These are phyloP conservation scores for Cyclotella distinguenda DNA, from an alignment of 108 stramenopile species.

Conservation along the genomic window DNA sequence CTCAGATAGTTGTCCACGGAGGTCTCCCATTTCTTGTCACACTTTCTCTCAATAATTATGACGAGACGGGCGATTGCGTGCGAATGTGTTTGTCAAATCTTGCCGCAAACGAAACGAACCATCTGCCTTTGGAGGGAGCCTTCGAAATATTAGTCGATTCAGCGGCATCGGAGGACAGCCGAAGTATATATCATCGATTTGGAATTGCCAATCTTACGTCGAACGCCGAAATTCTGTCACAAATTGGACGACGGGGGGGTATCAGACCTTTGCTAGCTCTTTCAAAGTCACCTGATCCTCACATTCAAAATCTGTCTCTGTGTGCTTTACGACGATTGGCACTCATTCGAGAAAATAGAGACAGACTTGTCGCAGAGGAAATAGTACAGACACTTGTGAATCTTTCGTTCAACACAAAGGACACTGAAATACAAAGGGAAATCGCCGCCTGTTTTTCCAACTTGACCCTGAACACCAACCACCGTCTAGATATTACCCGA, in stretches of 20 bases:
- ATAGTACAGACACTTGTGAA: slow-evolving; percentile 47
- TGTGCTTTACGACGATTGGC: slow-evolving; percentile 70
- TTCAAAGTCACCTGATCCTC: slow-evolving; percentile 48
- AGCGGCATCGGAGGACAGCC: slow-evolving; percentile 25
- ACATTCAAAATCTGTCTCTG: slow-evolving; percentile 64
- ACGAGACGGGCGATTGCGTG: slow-evolving; percentile 31
- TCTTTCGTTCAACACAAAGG: slow-evolving; percentile 36
- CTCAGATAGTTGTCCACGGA: slow-evolving; percentile 76
- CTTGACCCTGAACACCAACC: slow-evolving; percentile 55
- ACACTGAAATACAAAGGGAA: slow-evolving; percentile 72
- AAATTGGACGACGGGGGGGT: slow-evolving; percentile 60
- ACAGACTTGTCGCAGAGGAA: slow-evolving; percentile 44
- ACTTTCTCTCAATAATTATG: slow-evolving; percentile 44
- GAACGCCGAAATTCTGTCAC: slow-evolving; percentile 56
- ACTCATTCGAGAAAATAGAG: slow-evolving; percentile 55
- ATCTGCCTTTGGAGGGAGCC: slow-evolving; percentile 36
- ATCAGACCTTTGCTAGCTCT: slow-evolving; percentile 53
- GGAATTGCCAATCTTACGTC: slow-evolving; percentile 69
- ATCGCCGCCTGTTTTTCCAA: slow-evolving; percentile 72
- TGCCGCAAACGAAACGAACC: slow-evolving; percentile 70
- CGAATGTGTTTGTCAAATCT: slow-evolving; percentile 71
- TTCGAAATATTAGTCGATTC: slow-evolving; percentile 42
- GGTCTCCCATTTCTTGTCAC: slow-evolving; percentile 43
- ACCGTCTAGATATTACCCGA: slow-evolving; percentile 58
- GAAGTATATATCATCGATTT: slow-evolving; percentile 58